phyloP scores from a whole-genome alignment of 192 early-diverging fungal species.

The Gonapodya sp. region DNA sequence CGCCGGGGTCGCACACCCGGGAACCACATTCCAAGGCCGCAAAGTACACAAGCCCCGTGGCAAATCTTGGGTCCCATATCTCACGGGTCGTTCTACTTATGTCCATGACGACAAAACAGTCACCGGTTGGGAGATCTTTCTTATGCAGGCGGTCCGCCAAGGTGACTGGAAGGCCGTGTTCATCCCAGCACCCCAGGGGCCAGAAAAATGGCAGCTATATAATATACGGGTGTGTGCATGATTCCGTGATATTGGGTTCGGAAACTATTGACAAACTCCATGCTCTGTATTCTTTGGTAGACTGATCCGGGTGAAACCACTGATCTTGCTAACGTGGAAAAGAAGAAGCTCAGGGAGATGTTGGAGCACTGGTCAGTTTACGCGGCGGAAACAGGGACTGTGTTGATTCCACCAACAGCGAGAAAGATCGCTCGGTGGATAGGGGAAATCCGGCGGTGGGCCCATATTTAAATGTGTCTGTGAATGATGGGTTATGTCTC shows the following conservation, averaged over 20 bases:
- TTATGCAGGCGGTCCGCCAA: not conserved
- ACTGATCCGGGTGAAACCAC: conserved; percentile 5
- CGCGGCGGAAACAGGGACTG: not conserved
- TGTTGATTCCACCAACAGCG: not conserved
- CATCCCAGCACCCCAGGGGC: conserved; percentile 5
- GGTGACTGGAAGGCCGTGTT: conserved; percentile 8
- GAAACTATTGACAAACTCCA: not conserved
- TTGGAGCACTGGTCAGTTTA: not conserved
- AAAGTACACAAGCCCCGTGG: conserved; percentile 5
- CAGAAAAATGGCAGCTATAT: conserved; percentile 4
- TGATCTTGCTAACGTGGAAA: not conserved
- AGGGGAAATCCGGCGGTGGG: not conserved
- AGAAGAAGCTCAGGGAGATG: not conserved
- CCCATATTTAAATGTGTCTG: not conserved
- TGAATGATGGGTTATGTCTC: no score
- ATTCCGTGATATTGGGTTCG: not conserved
- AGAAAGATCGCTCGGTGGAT: not conserved
- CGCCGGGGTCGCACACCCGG: conserved; percentile 5
- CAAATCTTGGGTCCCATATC: conserved; percentile 6
- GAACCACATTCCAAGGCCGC: not conserved
- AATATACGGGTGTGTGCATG: not conserved
- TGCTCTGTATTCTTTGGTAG: not conserved
- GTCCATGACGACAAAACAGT: conserved; percentile 10
- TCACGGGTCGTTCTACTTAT: not conserved
- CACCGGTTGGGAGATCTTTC: conserved; percentile 8